A percentile compares a stretch with the other conserved stretches of the same genome.
Evolutionary conservation across 169 alveolate species (phyloP).

Genomic region (Cryptosporidium sp.): DNA sequence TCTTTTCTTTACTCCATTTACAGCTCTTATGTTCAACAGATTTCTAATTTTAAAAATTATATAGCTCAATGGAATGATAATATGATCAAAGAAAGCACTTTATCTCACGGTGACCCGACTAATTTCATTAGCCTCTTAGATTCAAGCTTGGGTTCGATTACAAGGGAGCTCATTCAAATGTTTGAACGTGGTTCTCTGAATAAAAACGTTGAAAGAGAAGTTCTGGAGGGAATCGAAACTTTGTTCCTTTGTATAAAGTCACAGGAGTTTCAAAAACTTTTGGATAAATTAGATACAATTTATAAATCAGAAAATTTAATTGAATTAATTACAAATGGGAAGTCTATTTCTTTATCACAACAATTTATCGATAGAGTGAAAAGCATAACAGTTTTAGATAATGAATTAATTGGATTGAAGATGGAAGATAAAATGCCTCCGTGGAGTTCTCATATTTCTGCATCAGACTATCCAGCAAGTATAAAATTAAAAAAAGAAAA

Average conservation of each 20-base stretch:
- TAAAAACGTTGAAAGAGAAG: background rate
- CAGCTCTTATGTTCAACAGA: background rate
- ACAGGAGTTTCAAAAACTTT: slow-evolving; percentile 3
- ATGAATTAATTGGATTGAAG: background rate
- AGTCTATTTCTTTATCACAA: background rate
- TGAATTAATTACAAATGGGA: background rate
- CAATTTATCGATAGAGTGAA: background rate
- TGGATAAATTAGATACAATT: background rate
- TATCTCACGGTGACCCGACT: background rate
- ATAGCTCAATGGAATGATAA: background rate
- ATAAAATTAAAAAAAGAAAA: background rate
- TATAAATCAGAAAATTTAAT: background rate
- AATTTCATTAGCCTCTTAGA: background rate
- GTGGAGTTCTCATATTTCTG: background rate
- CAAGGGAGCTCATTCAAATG: background rate
- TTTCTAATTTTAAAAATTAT: slow-evolving; percentile 1
- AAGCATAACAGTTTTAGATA: background rate
- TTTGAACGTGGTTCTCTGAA: slow-evolving; percentile 1
- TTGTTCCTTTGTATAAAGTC: background rate
- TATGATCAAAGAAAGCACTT: background rate
- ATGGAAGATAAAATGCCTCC: background rate
- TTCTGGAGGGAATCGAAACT: background rate
- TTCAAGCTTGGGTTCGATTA: background rate
- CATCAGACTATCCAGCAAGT: slow-evolving; percentile 29
- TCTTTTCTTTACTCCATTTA: slow-evolving; percentile 9